Percentiles rank a stretch among this genome's conserved stretches.
Evolutionary conservation across 192 early-diverging fungal genomes (phyloP).

Genomic region (Backusella circina): DNA sequence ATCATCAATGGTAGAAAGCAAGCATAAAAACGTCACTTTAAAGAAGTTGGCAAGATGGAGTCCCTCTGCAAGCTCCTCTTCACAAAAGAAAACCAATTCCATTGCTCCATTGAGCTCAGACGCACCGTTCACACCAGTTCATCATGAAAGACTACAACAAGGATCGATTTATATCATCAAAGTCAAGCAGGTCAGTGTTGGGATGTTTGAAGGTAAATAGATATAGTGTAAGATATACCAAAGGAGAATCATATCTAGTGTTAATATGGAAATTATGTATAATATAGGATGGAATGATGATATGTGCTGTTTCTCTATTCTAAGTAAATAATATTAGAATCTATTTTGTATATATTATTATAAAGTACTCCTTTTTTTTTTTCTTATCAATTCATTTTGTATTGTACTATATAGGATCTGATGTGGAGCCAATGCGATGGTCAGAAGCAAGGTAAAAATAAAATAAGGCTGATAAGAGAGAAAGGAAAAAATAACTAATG

Average conservation of each 20-base stretch:
- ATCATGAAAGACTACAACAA: slow-evolving; percentile 27
- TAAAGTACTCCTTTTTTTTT: neutral
- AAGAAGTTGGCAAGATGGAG: slow-evolving; percentile 12
- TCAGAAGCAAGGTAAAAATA: slow-evolving; percentile 30
- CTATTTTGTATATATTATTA: neutral
- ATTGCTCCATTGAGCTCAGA: slow-evolving; percentile 2
- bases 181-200: slow-evolving; percentile 22
- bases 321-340: slow-evolving; percentile 18
- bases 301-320: slow-evolving; percentile 37
- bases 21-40: neutral
- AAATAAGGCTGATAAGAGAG: slow-evolving; percentile 6
- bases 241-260: neutral
- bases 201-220: slow-evolving; percentile 30
- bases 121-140: slow-evolving; percentile 15
- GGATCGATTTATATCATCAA: slow-evolving; percentile 30
- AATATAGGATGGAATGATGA: slow-evolving; percentile 38
- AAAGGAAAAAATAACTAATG: neutral
- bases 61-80: neutral
- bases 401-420: slow-evolving; percentile 11
- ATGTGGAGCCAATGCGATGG: slow-evolving; percentile 34
- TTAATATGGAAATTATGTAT: neutral
- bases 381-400: neutral
- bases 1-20: neutral
- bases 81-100: neutral
- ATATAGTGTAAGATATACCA: neutral